Base-by-base conservation (phyloP, 106 monocot genomes). In the Dioscorea zingiberensis region DNA sequence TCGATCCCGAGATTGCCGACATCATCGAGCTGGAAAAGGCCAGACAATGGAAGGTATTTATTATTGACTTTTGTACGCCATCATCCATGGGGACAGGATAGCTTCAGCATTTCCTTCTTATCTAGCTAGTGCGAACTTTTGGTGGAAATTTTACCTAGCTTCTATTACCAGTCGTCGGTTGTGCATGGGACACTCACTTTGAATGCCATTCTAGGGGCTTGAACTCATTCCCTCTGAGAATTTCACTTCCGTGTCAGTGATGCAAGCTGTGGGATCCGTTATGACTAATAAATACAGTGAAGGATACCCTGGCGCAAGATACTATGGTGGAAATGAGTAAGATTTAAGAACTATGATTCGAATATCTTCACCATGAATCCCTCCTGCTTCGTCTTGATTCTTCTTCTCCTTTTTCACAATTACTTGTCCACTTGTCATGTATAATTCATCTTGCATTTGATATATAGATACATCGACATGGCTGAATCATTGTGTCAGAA, bases 241-340 rank as follows among this genome's bases (percentile, higher is more conserved):
- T 68, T 97, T 97, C 71, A 97, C 95, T 2, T 91, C 95, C 0
- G 63, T 86, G 28, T 97, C 95, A 11, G 95, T 97, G 67, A 97
- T 97, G 95, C 91, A 97, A 84, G 95, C 91, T 0, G 95, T 97
- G 54, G 95, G 95, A 73, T 97, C 95, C 17, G 69, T 97, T 67
- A 97, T 97, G 95, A 97, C 95, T 11, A 97, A 97, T 70, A 97
- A 97, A 66, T 97, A 97, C 76, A 97, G 95, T 49, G 95, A 97
- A 63, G 95, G 95, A 23, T 97, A 97, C 64, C 95, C 95, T n/a
- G 95, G 95, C 44, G 95, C 95, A 45, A 91, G 95, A 97, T 97
- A 97, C 69, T 97, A 97, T 69, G 95, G 95, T 60, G 95, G 95
- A 78, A 97, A 97, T 65, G 95, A 97, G 95, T 97, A 97, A 57